A percentile compares a stretch with the other conserved stretches of the same genome.
Evolutionary conservation across 2,329 filamentous ascomycete species (phyloP).

Genomic region (Berkeleyomyces basicola): DNA sequence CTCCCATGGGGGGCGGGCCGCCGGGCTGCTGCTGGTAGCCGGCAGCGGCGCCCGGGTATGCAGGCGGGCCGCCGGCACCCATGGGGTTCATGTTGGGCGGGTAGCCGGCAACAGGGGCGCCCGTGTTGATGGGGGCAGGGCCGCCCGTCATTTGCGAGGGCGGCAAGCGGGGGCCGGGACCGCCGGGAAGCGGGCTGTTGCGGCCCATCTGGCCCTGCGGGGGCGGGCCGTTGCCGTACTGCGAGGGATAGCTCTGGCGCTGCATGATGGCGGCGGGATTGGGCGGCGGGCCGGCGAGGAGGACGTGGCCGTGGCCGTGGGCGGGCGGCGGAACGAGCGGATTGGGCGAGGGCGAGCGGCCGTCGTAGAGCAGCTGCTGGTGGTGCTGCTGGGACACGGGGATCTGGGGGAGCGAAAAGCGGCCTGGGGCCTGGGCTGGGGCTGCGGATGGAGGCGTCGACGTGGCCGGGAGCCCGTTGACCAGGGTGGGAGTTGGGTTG

Average conservation of each 20-base stretch:
- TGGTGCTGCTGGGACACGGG: slow-evolving; percentile 4
- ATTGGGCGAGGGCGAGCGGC: slow-evolving; percentile 19
- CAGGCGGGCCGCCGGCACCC: slow-evolving; percentile 26
- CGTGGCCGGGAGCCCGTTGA: not conserved
- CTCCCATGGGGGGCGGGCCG: slow-evolving; percentile 16
- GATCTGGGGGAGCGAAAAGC: slow-evolving; percentile 7
- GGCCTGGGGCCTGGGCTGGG: slow-evolving; percentile 1
- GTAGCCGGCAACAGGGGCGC: slow-evolving; percentile 40
- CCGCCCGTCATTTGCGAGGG: slow-evolving; percentile 46
- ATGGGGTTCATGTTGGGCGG: slow-evolving; percentile 35
- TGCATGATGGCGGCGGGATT: slow-evolving; percentile 33
- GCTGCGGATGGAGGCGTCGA: not conserved
- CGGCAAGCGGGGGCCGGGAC: slow-evolving; percentile 35
- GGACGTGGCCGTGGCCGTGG: slow-evolving; percentile 21
- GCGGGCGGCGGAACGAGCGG: slow-evolving; percentile 18
- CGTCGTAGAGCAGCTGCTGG: slow-evolving; percentile 6
- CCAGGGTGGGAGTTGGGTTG: slow-evolving; percentile 3
- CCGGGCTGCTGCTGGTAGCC: slow-evolving; percentile 24
- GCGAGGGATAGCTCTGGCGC: slow-evolving; percentile 29
- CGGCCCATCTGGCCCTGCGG: slow-evolving; percentile 26
- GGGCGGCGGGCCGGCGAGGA: not conserved
- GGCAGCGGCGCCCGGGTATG: slow-evolving; percentile 28
- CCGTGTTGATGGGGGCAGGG: slow-evolving; percentile 51
- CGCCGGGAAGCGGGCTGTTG: slow-evolving; percentile 33
- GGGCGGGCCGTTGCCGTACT: slow-evolving; percentile 5